phyloP scores from a whole-genome alignment of 2,329 filamentous ascomycete genomes.

The Daldinia sp. region DNA sequence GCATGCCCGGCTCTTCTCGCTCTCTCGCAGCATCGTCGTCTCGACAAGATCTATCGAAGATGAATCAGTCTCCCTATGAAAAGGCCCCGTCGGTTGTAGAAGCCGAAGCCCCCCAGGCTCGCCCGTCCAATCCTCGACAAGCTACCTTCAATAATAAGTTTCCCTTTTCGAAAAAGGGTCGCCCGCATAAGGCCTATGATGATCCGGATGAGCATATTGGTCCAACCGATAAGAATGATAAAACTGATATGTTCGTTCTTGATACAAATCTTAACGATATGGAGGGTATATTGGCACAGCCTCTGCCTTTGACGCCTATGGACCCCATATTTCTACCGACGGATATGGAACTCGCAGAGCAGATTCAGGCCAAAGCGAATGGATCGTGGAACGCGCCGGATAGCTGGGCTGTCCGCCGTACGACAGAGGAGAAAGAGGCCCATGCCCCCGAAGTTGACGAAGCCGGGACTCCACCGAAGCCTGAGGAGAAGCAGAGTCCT shows the following conservation, averaged over 20 bases:
- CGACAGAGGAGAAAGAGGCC: slow-evolving; percentile 69
- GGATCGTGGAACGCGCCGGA: slow-evolving; percentile 92
- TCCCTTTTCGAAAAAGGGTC: slow-evolving; percentile 66
- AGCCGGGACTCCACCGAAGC: slow-evolving; percentile 68
- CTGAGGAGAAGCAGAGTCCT: slow-evolving; percentile 76
- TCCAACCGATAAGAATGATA: slow-evolving; percentile 66
- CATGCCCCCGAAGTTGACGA: slow-evolving; percentile 72
- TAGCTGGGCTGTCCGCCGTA: slow-evolving; percentile 90
- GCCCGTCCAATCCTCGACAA: slow-evolving; percentile 49
- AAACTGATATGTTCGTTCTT: slow-evolving; percentile 74
- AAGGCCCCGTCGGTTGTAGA: slow-evolving; percentile 46
- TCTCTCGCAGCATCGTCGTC: slow-evolving; percentile 62
- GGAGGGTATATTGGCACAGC: slow-evolving; percentile 85
- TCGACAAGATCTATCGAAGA: slow-evolving; percentile 55
- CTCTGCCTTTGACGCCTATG: slow-evolving; percentile 75
- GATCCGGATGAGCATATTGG: slow-evolving; percentile 67
- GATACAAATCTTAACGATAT: slow-evolving; percentile 91
- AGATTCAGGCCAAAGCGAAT: slow-evolving; percentile 47
- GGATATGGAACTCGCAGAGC: slow-evolving; percentile 41
- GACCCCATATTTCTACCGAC: slow-evolving; percentile 57
- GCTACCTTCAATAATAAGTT: slow-evolving; percentile 70
- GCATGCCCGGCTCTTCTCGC: slow-evolving; percentile 61
- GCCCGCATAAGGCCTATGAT: slow-evolving; percentile 57
- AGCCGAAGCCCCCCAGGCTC: slow-evolving; percentile 35
- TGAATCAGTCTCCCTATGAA: slow-evolving; percentile 51